Evolutionary conservation across 805 yeast genomes (phyloP).

Genomic region (Metschnikowia chrysomelidarum): DNA sequence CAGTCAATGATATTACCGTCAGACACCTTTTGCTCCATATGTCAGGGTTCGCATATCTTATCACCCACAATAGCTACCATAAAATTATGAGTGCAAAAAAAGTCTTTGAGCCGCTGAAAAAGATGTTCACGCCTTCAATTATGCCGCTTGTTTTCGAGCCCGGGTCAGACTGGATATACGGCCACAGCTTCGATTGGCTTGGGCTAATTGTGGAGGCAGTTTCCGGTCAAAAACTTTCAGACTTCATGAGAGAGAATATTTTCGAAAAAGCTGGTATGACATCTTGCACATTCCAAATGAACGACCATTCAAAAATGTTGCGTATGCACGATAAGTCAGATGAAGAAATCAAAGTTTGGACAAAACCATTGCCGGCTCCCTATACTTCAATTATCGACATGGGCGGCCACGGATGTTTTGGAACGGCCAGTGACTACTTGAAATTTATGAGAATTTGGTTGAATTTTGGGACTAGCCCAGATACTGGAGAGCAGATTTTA

Average conservation of each 20-base stretch:
- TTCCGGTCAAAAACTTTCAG: conserved; percentile 32
- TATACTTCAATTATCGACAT: conserved; percentile 28
- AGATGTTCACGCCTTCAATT: conserved; percentile 25
- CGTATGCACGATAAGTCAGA: conserved; percentile 8
- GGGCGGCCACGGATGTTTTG: conserved; percentile 46
- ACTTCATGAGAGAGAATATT: conserved; percentile 28
- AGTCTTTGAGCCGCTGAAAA: conserved; percentile 23
- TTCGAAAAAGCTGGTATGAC: conserved; percentile 37
- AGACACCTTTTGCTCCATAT: conserved; percentile 18
- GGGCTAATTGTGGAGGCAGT: conserved; percentile 36
- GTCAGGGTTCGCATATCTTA: conserved; percentile 35
- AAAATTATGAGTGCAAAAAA: conserved; percentile 22
- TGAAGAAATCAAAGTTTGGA: conserved; percentile 5
- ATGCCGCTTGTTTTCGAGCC: conserved; percentile 33
- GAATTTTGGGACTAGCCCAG: conserved; percentile 42
- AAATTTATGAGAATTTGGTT: conserved; percentile 38
- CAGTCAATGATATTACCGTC: conserved; percentile 16
- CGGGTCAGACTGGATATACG: conserved; percentile 38
- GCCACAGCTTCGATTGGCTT: conserved; percentile 38
- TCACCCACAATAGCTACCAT: conserved; percentile 29
- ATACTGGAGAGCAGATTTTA: conserved; percentile 31
- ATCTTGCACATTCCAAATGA: conserved; percentile 18
- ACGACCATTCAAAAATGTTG: conserved; percentile 7
- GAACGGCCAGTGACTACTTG: conserved; percentile 37
- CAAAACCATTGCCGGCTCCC: conserved; percentile 12